A percentile compares a stretch with the other conserved stretches of the same genome.
phyloP scores from a whole-genome alignment of 495 filamentous ascomycete genomes.

The Penicillium steckii region DNA sequence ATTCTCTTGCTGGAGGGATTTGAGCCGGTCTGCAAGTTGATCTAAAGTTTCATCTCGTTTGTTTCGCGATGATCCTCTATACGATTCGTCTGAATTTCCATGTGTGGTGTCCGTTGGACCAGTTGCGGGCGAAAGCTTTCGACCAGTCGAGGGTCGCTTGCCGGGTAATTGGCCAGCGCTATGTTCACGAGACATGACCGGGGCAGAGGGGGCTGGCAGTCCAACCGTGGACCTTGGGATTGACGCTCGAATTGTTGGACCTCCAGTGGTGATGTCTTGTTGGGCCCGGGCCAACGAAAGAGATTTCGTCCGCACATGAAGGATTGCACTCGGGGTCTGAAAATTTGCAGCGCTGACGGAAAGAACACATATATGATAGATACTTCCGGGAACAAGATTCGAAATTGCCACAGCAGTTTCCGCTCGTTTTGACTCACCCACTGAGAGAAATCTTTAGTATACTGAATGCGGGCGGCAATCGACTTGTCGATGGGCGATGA shows the following conservation, averaged over 20 bases:
- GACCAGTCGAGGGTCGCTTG: conserved; percentile 65
- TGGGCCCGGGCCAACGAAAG: conserved; percentile 50
- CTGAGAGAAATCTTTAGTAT: conserved; percentile 44
- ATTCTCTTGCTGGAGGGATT: conserved; percentile 69
- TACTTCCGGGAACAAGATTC: conserved; percentile 78
- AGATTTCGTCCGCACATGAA: conserved; percentile 73
- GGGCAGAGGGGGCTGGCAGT: conserved; percentile 50
- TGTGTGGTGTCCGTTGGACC: conserved; percentile 50
- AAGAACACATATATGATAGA: conserved; percentile 89
- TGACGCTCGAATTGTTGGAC: conserved; percentile 43
- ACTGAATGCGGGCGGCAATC: conserved; percentile 9
- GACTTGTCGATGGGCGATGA: neutral
- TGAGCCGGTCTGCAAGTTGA: conserved; percentile 67
- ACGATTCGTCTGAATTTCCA: conserved; percentile 34
- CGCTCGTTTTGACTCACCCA: conserved; percentile 78
- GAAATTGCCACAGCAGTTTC: conserved; percentile 90
- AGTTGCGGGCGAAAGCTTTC: conserved; percentile 74
- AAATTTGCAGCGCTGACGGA: conserved; percentile 88
- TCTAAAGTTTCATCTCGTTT: conserved; percentile 47
- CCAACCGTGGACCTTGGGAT: conserved; percentile 50
- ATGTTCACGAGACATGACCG: conserved; percentile 61
- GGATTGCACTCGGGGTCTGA: conserved; percentile 79
- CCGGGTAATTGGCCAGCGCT: conserved; percentile 54
- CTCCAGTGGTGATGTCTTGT: conserved; percentile 45
- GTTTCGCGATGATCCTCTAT: conserved; percentile 27